Evolutionary conservation across 345 rosid species (phyloP), one percentile per base, ranked within the genome.

Genomic region (Eucalyptus polyanthemos): DNA sequence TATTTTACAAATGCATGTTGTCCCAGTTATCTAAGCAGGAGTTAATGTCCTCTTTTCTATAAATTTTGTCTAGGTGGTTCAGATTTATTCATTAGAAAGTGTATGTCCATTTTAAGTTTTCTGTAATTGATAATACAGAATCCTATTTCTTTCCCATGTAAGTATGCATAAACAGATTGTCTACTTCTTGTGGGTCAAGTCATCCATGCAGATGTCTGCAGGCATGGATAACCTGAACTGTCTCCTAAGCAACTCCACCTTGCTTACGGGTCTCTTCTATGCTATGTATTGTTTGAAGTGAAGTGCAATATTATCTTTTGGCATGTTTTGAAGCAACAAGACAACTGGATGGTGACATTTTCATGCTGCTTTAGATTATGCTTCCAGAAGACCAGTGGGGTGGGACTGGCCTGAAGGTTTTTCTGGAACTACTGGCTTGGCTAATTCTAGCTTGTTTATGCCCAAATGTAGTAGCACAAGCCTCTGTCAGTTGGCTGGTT

Each of bases 361-460:
- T 93, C 94, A 85, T 94, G 96, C 92, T 94, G 94, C 92, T 94
- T 93, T 94, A 94, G 96, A 93, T 93, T 88, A 93, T 95, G 96
- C 92, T 93, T 93, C 93, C 93, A n/a, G 95, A 93, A 91, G 96
- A 94, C 92, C 93, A 90, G 87, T 91, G 91, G 95, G 95, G 91
- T 93, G 95, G 96, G 93, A 93, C 91, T 94, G 96, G 96, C 93
- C 94, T 91, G 94, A 93, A 91, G 95, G 93, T 87, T 91, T 93
- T 7, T 88, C 94, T 27, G 91, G 91, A 86, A 83, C 93, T 87
- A 90, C 94, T 86, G 93, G 92, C 93, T 89, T 91, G 92, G 90
- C 90, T 89, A 93, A 91, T 54, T 89, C 91, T 90, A 89, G 93
- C 87, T 87, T 85, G 29, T 92, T 90, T 50, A 60, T 72, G 87